phyloP scores from a whole-genome alignment of 2,329 filamentous ascomycete genomes.

The Paraphaeosphaeria sporulosa region DNA sequence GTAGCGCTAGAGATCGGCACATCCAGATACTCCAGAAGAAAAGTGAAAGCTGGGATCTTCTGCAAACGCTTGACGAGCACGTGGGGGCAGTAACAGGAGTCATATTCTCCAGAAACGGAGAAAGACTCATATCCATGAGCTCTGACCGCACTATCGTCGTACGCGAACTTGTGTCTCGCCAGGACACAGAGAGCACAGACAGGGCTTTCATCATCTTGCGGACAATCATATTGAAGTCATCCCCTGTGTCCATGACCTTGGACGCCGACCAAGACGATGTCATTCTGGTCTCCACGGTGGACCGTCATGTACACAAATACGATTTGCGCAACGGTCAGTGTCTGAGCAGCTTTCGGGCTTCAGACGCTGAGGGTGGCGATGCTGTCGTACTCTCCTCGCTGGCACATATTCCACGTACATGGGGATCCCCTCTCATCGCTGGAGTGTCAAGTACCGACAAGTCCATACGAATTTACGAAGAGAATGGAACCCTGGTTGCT shows the following conservation, averaged over 20 bases:
- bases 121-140: slow-evolving; percentile 77
- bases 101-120: slow-evolving; percentile 75
- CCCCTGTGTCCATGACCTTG: slow-evolving; percentile 83
- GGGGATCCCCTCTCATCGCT: slow-evolving; percentile 73
- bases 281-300: slow-evolving; percentile 67
- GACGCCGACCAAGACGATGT: slow-evolving; percentile 66
- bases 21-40: slow-evolving; percentile 81
- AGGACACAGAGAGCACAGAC: slow-evolving; percentile 64
- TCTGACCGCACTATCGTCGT: slow-evolving; percentile 87
- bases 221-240: slow-evolving; percentile 83
- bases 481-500: slow-evolving; percentile 78
- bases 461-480: slow-evolving; percentile 89
- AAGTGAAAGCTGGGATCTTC: slow-evolving; percentile 71
- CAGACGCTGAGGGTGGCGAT: slow-evolving; percentile 80
- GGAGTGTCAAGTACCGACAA: slow-evolving; percentile 96
- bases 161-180: slow-evolving; percentile 76
- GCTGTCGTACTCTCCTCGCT: slow-evolving; percentile 84
- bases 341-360: slow-evolving; percentile 78
- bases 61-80: slow-evolving; percentile 93
- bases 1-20: slow-evolving; percentile 82
- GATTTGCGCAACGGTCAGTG: slow-evolving; percentile 73
- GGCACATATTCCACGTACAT: slow-evolving; percentile 64
- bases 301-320: slow-evolving; percentile 66
- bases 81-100: slow-evolving; percentile 83
- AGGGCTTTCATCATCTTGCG: slow-evolving; percentile 80